A percentile compares a stretch with the other conserved stretches of the same genome.
phyloP scores from a whole-genome alignment of 179 eudicot species.

The Patellifolia procumbens region DNA sequence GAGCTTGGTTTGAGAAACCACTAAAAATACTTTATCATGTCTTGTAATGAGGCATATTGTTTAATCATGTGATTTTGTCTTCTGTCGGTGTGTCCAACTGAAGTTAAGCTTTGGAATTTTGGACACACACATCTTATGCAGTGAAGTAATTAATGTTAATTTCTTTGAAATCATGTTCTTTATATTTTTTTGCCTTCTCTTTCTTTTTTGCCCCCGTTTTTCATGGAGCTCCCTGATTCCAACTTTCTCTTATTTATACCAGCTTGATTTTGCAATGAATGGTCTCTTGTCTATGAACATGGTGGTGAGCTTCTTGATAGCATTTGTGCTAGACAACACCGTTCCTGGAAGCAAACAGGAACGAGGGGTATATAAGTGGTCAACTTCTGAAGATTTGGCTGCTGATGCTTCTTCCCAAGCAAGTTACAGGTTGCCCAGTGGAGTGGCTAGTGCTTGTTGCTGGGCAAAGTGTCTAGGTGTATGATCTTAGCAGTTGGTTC shows the following conservation, averaged over 20 bases:
- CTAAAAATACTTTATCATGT: not conserved
- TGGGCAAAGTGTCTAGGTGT: constrained; percentile 74
- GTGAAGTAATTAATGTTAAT: not conserved
- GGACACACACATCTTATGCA: not conserved
- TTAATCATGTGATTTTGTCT: not conserved
- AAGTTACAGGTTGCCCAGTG: constrained; percentile 55
- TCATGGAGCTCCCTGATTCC: constrained; percentile 14
- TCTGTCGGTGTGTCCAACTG: not conserved
- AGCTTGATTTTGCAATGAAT: constrained; percentile 86
- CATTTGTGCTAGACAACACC: constrained; percentile 80
- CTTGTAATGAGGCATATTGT: not conserved
- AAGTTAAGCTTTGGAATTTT: not conserved
- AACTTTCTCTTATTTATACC: constrained; percentile 29
- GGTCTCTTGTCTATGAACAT: constrained; percentile 81
- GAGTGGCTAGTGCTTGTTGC: constrained; percentile 44
- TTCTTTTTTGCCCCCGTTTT: not conserved
- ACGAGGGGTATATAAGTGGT: constrained; percentile 80
- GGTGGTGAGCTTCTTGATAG: constrained; percentile 86
- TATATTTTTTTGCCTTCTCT: not conserved
- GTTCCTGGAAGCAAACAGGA: constrained; percentile 85
- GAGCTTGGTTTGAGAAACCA: not conserved
- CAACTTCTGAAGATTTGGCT: constrained; percentile 57
- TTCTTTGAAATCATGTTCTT: not conserved
- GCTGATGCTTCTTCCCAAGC: constrained; percentile 55
- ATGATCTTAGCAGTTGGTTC: constrained; percentile 19